Conservation (phyloP, 805 yeast genomes). For the Hanseniaspora hatyaiensis region DNA sequence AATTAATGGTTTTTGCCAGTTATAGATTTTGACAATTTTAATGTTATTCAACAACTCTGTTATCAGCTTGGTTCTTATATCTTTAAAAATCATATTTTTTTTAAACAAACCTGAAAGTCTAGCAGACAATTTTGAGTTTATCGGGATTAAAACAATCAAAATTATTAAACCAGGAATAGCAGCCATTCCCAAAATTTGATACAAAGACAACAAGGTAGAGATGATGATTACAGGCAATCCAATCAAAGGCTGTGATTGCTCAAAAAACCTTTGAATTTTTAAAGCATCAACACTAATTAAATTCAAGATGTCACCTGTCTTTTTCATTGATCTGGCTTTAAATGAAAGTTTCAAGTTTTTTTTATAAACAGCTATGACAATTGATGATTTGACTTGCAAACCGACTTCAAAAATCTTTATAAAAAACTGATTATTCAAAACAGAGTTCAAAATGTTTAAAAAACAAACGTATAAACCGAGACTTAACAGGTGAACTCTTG, state of each 20-base stretch:
- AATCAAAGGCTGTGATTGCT: constrained; percentile 42
- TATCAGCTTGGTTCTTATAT: constrained; percentile 44
- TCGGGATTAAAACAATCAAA: constrained; percentile 46
- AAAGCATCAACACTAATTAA: constrained; percentile 66
- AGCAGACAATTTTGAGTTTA: constrained; percentile 40
- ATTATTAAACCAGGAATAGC: constrained; percentile 46
- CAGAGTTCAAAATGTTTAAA: constrained; percentile 49
- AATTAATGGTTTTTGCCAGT: constrained; percentile 60
- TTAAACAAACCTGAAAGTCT: constrained; percentile 37
- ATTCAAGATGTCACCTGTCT: constrained; percentile 73
- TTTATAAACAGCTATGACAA: constrained; percentile 53
- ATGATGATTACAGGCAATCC: constrained; percentile 51
- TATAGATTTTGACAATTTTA: constrained; percentile 53
- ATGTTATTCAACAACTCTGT: constrained; percentile 49
- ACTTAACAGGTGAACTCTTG: constrained; percentile 47
- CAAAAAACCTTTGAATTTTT: constrained; percentile 49
- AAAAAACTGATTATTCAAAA: constrained; percentile 59
- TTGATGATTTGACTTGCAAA: constrained; percentile 50
- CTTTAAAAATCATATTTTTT: constrained; percentile 51
- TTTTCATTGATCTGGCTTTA: constrained; percentile 44
- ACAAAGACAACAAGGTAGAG: constrained; percentile 43
- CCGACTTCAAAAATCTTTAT: constrained; percentile 49
- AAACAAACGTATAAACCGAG: constrained; percentile 55
- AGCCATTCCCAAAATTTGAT: constrained; percentile 46
- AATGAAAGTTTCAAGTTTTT: constrained; percentile 58